phyloP scores from a whole-genome alignment of 805 yeast species.

The Kluyveromyces nonfermentans region DNA sequence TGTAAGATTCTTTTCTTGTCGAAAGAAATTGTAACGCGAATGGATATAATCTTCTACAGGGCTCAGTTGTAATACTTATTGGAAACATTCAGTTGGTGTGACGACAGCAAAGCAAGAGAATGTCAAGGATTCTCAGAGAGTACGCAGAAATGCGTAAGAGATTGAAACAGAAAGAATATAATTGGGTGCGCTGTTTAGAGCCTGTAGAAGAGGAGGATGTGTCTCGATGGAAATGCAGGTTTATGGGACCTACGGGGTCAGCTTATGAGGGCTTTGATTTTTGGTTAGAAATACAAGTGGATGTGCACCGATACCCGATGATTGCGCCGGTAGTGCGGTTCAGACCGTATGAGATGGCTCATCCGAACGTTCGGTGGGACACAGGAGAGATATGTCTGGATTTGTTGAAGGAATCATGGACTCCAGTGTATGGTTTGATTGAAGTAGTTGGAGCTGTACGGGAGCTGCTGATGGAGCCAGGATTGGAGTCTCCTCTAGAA shows the following conservation, averaged over 20 bases:
- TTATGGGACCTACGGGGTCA: conserved; percentile 44
- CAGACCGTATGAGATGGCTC: conserved; percentile 31
- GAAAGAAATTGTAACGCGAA: too few species aligned
- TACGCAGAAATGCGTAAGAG: conserved; percentile 2
- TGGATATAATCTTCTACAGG: too few species aligned
- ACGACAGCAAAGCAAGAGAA: neutral
- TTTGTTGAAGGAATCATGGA: conserved; percentile 50
- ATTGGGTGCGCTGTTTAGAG: conserved; percentile 19
- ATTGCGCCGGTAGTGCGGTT: conserved; percentile 50
- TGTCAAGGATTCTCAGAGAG: conserved; percentile 7
- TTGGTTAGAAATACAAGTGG: conserved; percentile 36
- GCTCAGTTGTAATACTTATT: too few species aligned
- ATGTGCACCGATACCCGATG: conserved; percentile 42
- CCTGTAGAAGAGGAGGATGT: conserved; percentile 40
- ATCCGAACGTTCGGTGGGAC: conserved; percentile 40
- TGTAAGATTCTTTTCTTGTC: too few species aligned
- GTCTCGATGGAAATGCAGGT: conserved; percentile 41
- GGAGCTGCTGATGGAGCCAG: conserved; percentile 52
- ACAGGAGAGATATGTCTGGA: conserved; percentile 69
- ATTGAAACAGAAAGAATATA: conserved; percentile 1
- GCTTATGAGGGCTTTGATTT: conserved; percentile 47
- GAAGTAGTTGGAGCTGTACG: conserved; percentile 49
- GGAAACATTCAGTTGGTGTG: too few species aligned
- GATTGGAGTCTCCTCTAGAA: conserved; percentile 62
- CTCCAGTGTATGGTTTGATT: conserved; percentile 64